Evolutionary conservation across 1,284 basidiomycete species (phyloP).

Genomic region (Microbotryum intermedium): DNA sequence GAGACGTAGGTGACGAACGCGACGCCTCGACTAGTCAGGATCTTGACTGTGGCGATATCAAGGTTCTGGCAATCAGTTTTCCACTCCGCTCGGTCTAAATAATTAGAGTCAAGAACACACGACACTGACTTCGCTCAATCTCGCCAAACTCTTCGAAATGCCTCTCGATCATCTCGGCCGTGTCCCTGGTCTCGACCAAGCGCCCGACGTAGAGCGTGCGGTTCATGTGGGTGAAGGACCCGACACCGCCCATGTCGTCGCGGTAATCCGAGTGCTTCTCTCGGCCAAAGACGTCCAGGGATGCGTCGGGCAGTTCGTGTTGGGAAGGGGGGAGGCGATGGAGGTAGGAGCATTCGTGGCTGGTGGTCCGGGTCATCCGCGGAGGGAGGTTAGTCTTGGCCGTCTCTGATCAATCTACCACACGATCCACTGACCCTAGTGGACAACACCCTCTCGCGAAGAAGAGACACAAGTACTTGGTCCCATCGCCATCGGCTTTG

Average conservation of each 20-base stretch:
- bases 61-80: slow-evolving; percentile 1
- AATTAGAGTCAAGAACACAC: neutral
- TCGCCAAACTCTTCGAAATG: slow-evolving; percentile 99
- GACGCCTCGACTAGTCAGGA: slow-evolving; percentile 86
- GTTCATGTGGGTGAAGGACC: slow-evolving; percentile 87
- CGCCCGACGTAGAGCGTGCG: slow-evolving; percentile 90
- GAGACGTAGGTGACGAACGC: slow-evolving; percentile 92
- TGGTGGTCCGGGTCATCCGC: slow-evolving; percentile 30
- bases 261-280: slow-evolving; percentile 96
- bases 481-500: slow-evolving; percentile 79
- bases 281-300: slow-evolving; percentile 91
- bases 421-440: slow-evolving; percentile 52
- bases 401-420: too few relatives aligned
- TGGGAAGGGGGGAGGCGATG: slow-evolving; percentile 72
- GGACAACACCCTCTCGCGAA: slow-evolving; percentile 95
- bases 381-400: neutral
- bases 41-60: slow-evolving; percentile 53
- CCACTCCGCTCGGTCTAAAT: neutral
- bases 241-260: slow-evolving; percentile 99
- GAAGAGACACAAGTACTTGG: slow-evolving; percentile 89
- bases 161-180: slow-evolving; percentile 74
- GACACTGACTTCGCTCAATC: slow-evolving; percentile 81
- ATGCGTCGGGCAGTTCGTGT: slow-evolving; percentile 70
- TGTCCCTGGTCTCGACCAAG: slow-evolving; percentile 75
- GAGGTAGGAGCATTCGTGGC: slow-evolving; percentile 88